Evolutionary conservation across 2,329 filamentous ascomycete genomes (phyloP).

Genomic region (Colletotrichum cereale): DNA sequence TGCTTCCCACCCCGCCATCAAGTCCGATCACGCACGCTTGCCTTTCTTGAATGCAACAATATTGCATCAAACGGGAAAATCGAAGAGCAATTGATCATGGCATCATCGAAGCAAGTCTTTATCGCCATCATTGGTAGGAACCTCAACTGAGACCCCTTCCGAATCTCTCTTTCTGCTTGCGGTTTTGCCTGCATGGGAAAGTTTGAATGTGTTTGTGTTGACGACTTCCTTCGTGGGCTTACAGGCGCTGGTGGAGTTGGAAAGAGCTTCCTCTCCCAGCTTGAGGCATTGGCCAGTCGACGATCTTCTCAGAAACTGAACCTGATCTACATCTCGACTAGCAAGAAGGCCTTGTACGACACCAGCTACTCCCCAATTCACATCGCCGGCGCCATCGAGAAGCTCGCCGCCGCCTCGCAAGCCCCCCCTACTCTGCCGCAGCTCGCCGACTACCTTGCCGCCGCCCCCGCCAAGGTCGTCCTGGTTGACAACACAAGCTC

Average conservation of each 20-base stretch:
- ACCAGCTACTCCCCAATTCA: slow-evolving; percentile 77
- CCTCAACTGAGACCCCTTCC: background rate
- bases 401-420: slow-evolving; percentile 73
- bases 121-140: slow-evolving; percentile 65
- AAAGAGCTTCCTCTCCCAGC: slow-evolving; percentile 88
- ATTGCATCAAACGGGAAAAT: background rate
- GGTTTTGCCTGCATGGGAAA: background rate
- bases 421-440: slow-evolving; percentile 76
- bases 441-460: slow-evolving; percentile 81
- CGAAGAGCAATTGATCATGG: slow-evolving; percentile 49
- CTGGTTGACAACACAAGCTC: slow-evolving; percentile 97
- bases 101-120: slow-evolving; percentile 60
- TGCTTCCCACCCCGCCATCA: background rate
- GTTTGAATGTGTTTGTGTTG: slow-evolving; percentile 14
- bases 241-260: slow-evolving; percentile 93
- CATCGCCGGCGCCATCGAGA: slow-evolving; percentile 70
- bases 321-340: slow-evolving; percentile 88
- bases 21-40: background rate
- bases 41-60: background rate
- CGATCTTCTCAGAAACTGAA: slow-evolving; percentile 78
- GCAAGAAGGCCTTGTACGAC: slow-evolving; percentile 84
- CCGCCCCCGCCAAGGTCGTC: slow-evolving; percentile 82
- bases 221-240: slow-evolving; percentile 15
- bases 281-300: slow-evolving; percentile 75
- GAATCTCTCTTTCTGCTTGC: background rate